Evolutionary conservation across 2,329 filamentous ascomycete genomes (phyloP), one percentile per base, ranked within the genome.

Genomic region (Monosporascus sp.): DNA sequence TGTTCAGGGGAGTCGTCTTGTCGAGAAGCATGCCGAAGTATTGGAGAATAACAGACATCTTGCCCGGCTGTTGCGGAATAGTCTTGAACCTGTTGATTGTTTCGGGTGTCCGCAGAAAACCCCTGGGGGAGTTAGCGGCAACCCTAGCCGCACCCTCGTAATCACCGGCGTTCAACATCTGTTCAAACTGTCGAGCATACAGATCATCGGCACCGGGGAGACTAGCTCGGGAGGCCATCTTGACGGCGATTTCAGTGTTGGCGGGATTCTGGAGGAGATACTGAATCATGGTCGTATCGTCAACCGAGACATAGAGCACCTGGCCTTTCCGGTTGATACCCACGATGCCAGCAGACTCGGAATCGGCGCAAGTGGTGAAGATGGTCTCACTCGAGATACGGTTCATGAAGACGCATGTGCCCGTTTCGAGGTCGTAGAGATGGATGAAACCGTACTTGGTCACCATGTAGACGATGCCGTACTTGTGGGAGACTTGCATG

Each of bases 381-480:
- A 99, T 97, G 26, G 94, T 99, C 70, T 99, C 94, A 78, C 91
- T 96, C 36, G 94, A 99, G 67, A 99, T 99, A 64, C 95, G 88
- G 81, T 99, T 99, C 91, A 99, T 95, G 83, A 97, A 99, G 69
- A 99, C 94, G 71, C 91, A 95, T 14, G 88, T 89, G 54, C 90
- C 95, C 7, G 90, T 94, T 78, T 99, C 95, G 53, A 99, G 84
- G 68, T 99, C 95, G 75, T 99, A 97, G 24, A 99, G 83, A 74
- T 99, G 94, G 65, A 99, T 97, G 76, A 97, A 99, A 51, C 94
- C 94, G 67, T 97, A 99, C 73, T 99, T 99, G 53, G 94, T 99
- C 58, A 99, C 91, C 66, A 99, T 85, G 74, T 97, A 97, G 66
- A 99, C 87, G 69, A 99, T 86, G 67, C 92, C 93, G 74, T 99